Base-by-base conservation (phyloP, 2,329 filamentous ascomycete species). In the Zalaria obscura region DNA sequence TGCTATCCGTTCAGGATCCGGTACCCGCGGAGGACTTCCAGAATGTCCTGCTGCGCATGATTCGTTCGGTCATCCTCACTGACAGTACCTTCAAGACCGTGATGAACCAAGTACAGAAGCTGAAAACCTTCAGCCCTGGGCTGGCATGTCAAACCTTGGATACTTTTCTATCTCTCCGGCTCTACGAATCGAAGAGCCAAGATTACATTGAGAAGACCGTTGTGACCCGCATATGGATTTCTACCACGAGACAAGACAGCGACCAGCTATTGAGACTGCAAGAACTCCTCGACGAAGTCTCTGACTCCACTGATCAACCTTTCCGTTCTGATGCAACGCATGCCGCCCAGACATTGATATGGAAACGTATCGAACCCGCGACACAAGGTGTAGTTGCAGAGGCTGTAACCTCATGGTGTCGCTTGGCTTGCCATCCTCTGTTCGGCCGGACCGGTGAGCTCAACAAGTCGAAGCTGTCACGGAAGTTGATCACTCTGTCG, bases 341-440 rank as follows among this genome's bases (percentile, higher is more conserved):
- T 47, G 78, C 80, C 29, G 73, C 74, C 5, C 80, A 84, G 50
- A 81, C 76, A 29, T 59, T 94, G 3, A 62, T 94, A 3, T 95
- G 87, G 86, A 91, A 86, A 59, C 73, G 70, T 26, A 67, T 83
- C n/a, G 81, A 87, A 40, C 60, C 66, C 1, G 65, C 72, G 28
- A 64, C 68, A 2, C 61, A 75, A 10, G 73, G 72, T 41, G 63
- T 68, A 2, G 48, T 66, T 9, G 73, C 80, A 1, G 72, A 80
- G 47, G n/a, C n/a, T n/a, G n/a, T n/a, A n/a, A n/a, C n/a, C 60
- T 65, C 18, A 39, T 95, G 85, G 86, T 93, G 84, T 51, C 67
- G 60, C 5, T 55, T 86, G 11, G 78, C 82, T 1, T 65, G 82
- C 8, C 79, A 87, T 52, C 56, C 65, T 1, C 52, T 84, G 0